Evolutionary conservation across 202 grass and related monocot genomes (phyloP), one percentile per base, ranked within the genome.

Genomic region (Elaeis oleifera): DNA sequence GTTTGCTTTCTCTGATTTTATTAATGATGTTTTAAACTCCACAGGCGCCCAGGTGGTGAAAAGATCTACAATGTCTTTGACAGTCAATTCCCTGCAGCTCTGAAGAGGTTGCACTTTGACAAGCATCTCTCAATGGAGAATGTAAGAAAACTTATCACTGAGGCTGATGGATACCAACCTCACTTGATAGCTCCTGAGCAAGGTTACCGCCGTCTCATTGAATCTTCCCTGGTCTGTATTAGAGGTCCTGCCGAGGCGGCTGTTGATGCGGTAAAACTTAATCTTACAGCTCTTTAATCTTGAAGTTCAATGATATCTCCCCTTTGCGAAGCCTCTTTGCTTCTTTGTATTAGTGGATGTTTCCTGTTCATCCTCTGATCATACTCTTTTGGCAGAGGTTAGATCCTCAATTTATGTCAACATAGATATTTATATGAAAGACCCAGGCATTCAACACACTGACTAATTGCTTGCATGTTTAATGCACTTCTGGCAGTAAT

Each of bases 171-270:
- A 54, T 99, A 99, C 63, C 94, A 99, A 59, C 94, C 94, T 80
- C 94, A 99, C 69, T 87, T 99, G 72, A 99, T 99, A 69, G 94
- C 94, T 70, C 94, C 94, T 77, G 94, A 99, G 73, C 94, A 99
- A 83, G 94, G 94, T 52, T 99, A 99, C 73, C 78, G 94, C 1
- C 94, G 94, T 52, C 85, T 99, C 29, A 99, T 99, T 50, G 94
- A 99, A 68, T 89, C 85, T 70, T 92, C 84, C 59, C 65, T 99
- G 66, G 48, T 94, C 73, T 91, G 80, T 76, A 89, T 99, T 75
- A 92, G 88, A 81, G 85, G 88, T 78, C 94, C 94, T 74, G 85
- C 94, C 28, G 94, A 99, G 79, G 88, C 88, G 61, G 61, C 94
- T 87, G 94, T 99, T 82, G 94, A 99, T 27, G 75, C 85, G 66